These are phyloP conservation scores for Ceriops decandra DNA, from an alignment of 345 rosid genomes.

Conservation along the genomic window DNA sequence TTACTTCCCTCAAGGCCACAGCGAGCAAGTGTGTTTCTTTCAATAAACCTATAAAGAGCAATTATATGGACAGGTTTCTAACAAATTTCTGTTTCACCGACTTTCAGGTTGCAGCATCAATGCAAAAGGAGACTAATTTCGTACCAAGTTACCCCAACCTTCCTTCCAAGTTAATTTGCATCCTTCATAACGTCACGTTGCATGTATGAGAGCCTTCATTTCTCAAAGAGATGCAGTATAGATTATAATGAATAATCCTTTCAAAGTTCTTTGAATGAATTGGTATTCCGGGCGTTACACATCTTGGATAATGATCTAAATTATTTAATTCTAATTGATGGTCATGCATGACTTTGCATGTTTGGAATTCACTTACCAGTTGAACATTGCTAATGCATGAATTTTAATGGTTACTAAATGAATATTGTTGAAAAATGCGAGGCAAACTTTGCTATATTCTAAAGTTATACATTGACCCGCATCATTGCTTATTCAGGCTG, in stretches of 20 bases:
- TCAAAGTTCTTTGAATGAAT: not conserved
- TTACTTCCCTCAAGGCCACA: constrained; percentile 98
- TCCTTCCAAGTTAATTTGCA: constrained; percentile 64
- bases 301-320: not conserved
- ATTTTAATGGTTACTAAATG: not conserved
- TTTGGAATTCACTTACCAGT: not conserved
- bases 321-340: not conserved
- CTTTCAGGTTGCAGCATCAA: constrained; percentile 70
- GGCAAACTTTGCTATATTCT: not conserved
- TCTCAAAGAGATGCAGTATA: not conserved
- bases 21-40: constrained; percentile 67
- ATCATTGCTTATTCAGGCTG: constrained; percentile 47
- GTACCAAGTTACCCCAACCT: constrained; percentile 76
- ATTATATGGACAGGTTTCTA: constrained; percentile 13
- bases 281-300: not conserved
- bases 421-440: not conserved
- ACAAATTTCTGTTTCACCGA: constrained; percentile 14
- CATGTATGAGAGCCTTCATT: constrained; percentile 45
- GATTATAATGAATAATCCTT: not conserved
- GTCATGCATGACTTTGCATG: not conserved
- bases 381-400: not conserved
- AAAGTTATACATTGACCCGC: not conserved
- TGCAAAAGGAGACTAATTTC: constrained; percentile 67
- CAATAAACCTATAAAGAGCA: constrained; percentile 13
- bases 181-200: constrained; percentile 61